A percentile compares a stretch with the other conserved stretches of the same genome.
Evolutionary conservation across 2,329 filamentous ascomycete species (phyloP).

Genomic region (Botrytis medusae): DNA sequence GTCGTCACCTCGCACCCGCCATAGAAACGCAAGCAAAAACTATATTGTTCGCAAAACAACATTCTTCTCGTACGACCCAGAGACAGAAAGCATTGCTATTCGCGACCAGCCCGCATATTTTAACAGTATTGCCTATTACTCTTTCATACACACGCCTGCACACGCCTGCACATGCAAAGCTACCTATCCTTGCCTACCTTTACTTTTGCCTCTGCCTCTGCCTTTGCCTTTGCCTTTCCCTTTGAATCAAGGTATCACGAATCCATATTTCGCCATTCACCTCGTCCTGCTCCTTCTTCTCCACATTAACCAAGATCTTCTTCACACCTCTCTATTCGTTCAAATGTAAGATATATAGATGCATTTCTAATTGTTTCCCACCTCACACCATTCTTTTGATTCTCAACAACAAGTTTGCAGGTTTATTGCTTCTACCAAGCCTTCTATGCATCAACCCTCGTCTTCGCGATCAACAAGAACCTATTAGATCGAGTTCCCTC

Average conservation of each 20-base stretch:
- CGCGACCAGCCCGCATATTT: background rate
- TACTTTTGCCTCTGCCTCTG: too few species aligned
- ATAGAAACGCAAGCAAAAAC: background rate
- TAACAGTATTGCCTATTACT: background rate
- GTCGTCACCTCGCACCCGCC: background rate
- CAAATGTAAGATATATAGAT: background rate
- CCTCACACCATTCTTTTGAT: background rate
- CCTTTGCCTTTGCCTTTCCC: background rate
- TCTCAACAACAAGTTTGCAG: background rate
- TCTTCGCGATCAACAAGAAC: background rate
- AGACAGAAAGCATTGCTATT: background rate
- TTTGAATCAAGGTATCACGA: background rate
- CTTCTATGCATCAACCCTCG: constrained; percentile 19
- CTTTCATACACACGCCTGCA: background rate
- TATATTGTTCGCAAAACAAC: background rate
- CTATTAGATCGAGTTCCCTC: background rate
- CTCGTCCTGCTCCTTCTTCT: background rate
- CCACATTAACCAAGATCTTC: constrained; percentile 3
- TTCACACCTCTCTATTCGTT: background rate
- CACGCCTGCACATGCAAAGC: background rate
- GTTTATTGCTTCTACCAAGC: constrained; percentile 19
- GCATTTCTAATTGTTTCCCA: background rate
- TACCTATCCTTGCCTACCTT: background rate
- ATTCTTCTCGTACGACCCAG: background rate
- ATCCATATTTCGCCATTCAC: background rate